phyloP scores from a whole-genome alignment of 1,139 yeast species.

The Candida frijolesensis region DNA sequence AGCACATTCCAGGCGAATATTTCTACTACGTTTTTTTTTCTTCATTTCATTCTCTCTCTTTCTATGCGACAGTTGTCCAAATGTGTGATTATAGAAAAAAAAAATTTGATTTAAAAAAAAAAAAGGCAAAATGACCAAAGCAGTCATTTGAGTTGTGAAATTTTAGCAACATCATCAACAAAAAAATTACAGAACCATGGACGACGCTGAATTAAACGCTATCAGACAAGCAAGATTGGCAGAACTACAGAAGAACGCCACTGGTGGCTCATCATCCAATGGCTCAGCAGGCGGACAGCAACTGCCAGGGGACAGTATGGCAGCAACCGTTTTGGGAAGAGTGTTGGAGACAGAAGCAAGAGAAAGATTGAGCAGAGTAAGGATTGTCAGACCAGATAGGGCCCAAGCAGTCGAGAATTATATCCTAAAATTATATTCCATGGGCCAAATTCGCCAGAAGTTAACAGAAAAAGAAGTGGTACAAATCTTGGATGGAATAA shows the following conservation, averaged over 20 bases:
- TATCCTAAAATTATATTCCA: conserved; percentile 68
- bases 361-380: conserved; percentile 83
- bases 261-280: conserved; percentile 27
- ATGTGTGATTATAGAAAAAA: not conserved
- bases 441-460: conserved; percentile 76
- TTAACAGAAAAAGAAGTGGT: conserved; percentile 81
- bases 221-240: conserved; percentile 86
- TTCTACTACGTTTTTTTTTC: no score
- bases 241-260: conserved; percentile 67
- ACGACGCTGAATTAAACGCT: conserved; percentile 83
- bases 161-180: not conserved
- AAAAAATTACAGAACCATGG: conserved; percentile 37
- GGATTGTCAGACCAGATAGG: conserved; percentile 88
- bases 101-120: not conserved
- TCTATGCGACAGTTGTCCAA: not conserved
- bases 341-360: conserved; percentile 80
- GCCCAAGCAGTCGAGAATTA: conserved; percentile 90
- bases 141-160: not conserved
- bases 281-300: conserved; percentile 32
- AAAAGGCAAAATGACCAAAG: not conserved
- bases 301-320: conserved; percentile 30
- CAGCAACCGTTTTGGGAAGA: conserved; percentile 57
- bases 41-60: not conserved
- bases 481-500: conserved; percentile 77
- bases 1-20: no score